These are phyloP conservation scores for Excoecaria cochinchinensis DNA, from an alignment of 345 rosid species.

Conservation along the genomic window DNA sequence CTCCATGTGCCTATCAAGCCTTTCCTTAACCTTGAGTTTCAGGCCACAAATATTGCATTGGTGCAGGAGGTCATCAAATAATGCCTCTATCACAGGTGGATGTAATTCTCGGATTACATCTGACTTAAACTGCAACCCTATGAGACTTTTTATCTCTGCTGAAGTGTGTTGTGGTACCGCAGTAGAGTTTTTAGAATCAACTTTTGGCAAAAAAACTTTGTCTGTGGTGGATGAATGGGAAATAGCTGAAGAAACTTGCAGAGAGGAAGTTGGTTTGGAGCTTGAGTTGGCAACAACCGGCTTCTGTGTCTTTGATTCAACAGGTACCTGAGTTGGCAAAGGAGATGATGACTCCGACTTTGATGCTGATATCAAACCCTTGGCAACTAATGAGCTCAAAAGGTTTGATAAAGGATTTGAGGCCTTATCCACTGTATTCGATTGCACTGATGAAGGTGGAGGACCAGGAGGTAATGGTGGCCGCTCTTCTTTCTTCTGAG, in stretches of 20 bases:
- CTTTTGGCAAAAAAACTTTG: conserved; percentile 36
- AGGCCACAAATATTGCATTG: conserved; percentile 75
- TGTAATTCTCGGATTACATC: conserved; percentile 73
- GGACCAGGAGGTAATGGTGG: conserved; percentile 44
- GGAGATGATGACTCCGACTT: conserved; percentile 47
- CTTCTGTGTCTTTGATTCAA: conserved; percentile 36
- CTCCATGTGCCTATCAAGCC: conserved; percentile 68
- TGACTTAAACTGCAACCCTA: conserved; percentile 75
- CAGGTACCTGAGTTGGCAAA: conserved; percentile 30
- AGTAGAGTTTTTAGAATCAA: conserved; percentile 35
- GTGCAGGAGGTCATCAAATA: conserved; percentile 66
- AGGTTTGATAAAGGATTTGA: conserved; percentile 70
- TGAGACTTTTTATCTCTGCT: conserved; percentile 40
- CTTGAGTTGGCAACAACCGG: conserved; percentile 36
- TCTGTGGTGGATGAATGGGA: conserved; percentile 33
- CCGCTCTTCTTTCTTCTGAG: conserved; percentile 42
- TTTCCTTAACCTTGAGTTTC: conserved; percentile 61
- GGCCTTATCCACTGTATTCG: conserved; percentile 44
- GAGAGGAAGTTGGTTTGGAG: conserved; percentile 30
- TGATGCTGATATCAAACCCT: conserved; percentile 85
- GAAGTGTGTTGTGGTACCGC: conserved; percentile 26
- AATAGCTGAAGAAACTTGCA: conserved; percentile 39
- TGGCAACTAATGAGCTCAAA: conserved; percentile 85
- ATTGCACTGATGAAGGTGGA: conserved; percentile 35
- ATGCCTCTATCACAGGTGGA: conserved; percentile 61